Evolutionary conservation across 352 stramenopile genomes (phyloP).

Genomic region (Phytophthora constricta): DNA sequence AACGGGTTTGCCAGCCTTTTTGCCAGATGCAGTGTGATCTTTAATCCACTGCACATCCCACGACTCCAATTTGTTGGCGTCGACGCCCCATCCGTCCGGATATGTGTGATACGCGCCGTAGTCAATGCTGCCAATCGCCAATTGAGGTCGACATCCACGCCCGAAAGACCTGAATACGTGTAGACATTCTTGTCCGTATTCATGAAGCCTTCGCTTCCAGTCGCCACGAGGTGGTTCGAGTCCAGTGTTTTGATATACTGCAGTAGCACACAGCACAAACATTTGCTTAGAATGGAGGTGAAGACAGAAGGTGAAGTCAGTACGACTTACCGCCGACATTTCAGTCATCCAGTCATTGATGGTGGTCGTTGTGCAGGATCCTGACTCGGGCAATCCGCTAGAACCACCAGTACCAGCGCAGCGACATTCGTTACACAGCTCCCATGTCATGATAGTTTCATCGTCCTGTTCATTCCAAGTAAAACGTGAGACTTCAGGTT

Average conservation of each 20-base stretch:
- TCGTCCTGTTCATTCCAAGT: no score
- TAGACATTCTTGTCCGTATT: constrained; percentile 36
- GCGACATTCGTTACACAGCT: constrained; percentile 36
- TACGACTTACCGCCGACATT: constrained; percentile 16
- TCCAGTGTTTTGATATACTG: constrained; percentile 36
- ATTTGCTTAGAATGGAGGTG: not conserved
- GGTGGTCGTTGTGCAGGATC: constrained; percentile 17
- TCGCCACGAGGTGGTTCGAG: constrained; percentile 30
- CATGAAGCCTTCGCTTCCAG: constrained; percentile 30
- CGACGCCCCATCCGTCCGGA: constrained; percentile 25
- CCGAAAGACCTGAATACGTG: constrained; percentile 28
- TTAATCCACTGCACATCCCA: constrained; percentile 13
- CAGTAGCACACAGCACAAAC: no score
- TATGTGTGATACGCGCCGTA: constrained; percentile 36
- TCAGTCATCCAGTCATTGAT: constrained; percentile 21
- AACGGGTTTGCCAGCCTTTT: constrained; percentile 15
- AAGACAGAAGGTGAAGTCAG: not conserved
- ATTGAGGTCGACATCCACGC: constrained; percentile 31
- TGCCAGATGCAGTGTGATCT: not conserved
- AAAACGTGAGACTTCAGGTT: no score
- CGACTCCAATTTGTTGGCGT: constrained; percentile 15
- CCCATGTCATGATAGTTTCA: constrained; percentile 33
- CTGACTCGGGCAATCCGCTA: constrained; percentile 13
- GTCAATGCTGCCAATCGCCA: constrained; percentile 27
- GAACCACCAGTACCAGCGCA: constrained; percentile 28